Evolutionary conservation across 2,329 filamentous ascomycete genomes (phyloP), one percentile per base, ranked within the genome.

Genomic region (Chrysoporthe deuterocubensis): DNA sequence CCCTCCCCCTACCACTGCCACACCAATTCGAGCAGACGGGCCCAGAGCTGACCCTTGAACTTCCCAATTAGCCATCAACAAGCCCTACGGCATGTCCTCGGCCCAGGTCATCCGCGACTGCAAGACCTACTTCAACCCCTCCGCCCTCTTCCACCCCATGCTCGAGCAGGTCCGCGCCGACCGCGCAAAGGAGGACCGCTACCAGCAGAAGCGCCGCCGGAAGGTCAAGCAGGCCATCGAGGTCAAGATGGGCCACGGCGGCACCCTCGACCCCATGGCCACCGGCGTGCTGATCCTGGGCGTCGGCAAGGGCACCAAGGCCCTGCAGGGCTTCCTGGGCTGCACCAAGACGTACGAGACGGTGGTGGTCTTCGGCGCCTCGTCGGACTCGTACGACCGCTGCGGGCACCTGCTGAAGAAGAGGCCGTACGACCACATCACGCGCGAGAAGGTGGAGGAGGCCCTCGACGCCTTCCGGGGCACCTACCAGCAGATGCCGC

Each of bases 261-360:
- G 96, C 56, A 99, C 96, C 1, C 86, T 99, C 21, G 96, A 99
- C 76, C 96, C 96, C 37, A 86, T 97, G 74, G 96, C 96, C 9
- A 97, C 94, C 1, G 96, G 96, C 58, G 92, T 99, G 34, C 86
- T 99, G 62, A 94, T 98, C 71, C 84, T 96, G 7, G 96, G 95
- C 66, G 85, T 97, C 64, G 96, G 95, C 46, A 89, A 87, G 68
- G 96, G 93, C 50, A 99, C 96, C 66, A 99, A 98, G 79, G 82
- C 86, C 16, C 85, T 99, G 1, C 83, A 87, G 52, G 83, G 88
- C 46, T 98, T 97, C 77, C 84, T 98, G 57, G 85, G 88, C 65
- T 97, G 96, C 82, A 96, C 92, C 60, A 99, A 99, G 82, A 91
- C 89, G 0, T 99, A 99, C 79, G 95, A 98, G 79, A 90, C 93